A percentile compares a stretch with the other conserved stretches of the same genome.
phyloP scores from a whole-genome alignment of 2,329 filamentous ascomycete species.

The Pseudogymnoascus sp. region DNA sequence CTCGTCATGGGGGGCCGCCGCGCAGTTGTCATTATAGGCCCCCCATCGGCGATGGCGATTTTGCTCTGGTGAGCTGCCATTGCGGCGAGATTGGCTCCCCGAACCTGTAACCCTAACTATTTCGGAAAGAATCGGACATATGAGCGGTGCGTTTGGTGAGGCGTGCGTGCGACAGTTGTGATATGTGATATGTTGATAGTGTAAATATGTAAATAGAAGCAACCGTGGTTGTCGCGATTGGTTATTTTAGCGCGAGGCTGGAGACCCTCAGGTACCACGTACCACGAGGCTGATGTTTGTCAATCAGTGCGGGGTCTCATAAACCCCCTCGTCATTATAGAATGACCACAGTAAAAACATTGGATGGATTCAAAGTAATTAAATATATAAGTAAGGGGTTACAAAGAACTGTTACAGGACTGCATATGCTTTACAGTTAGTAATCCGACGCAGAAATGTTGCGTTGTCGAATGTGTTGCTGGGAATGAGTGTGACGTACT shows the following conservation, averaged over 20 bases:
- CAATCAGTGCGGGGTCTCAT: background rate
- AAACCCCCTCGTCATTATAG: background rate
- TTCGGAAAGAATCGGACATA: background rate
- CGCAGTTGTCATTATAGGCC: background rate
- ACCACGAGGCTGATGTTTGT: background rate
- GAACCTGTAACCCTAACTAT: background rate
- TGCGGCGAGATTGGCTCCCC: background rate
- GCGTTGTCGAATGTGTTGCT: background rate
- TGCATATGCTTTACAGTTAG: background rate
- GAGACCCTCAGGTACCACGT: background rate
- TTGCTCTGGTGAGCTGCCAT: conserved; percentile 1
- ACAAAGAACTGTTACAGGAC: background rate
- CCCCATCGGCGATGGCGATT: conserved; percentile 1
- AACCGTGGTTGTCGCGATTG: background rate
- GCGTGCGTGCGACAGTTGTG: background rate
- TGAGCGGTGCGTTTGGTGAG: background rate
- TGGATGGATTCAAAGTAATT: background rate
- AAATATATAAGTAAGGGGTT: background rate
- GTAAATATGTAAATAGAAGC: conserved; percentile 9
- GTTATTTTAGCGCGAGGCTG: conserved; percentile 1
- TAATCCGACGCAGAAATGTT: background rate
- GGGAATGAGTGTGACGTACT: background rate
- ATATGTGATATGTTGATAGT: background rate
- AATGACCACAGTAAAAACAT: background rate
- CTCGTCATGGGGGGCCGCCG: conserved; percentile 36